Conservation (phyloP, 2,329 filamentous ascomycete genomes). For the Neofusicoccum sp. region DNA sequence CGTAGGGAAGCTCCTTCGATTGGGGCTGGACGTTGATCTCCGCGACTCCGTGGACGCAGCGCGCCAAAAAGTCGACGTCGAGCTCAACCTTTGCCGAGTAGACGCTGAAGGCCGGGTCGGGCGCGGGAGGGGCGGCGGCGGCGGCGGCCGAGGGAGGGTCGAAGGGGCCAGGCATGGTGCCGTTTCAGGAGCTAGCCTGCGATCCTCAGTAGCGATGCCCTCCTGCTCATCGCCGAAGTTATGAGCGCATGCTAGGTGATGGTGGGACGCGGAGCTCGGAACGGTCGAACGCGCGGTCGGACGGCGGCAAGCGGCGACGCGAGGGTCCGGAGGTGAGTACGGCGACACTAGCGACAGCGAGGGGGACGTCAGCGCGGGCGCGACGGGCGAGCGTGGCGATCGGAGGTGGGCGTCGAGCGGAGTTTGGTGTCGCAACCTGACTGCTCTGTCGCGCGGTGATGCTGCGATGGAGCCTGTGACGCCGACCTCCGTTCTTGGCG, state of each 20-base stretch:
- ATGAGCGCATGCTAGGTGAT: conserved; percentile 19
- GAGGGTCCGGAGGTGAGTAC: not conserved
- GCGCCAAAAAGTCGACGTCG: conserved; percentile 81
- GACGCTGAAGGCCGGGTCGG: conserved; percentile 54
- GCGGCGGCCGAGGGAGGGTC: conserved; percentile 34
- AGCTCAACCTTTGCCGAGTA: conserved; percentile 86
- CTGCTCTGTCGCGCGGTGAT: conserved; percentile 7
- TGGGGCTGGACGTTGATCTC: conserved; percentile 77
- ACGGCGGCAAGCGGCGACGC: not conserved
- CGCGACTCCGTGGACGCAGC: conserved; percentile 74
- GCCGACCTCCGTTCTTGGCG: conserved; percentile 9
- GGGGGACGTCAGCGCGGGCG: not conserved
- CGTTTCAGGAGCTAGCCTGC: conserved; percentile 20
- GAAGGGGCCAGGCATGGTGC: conserved; percentile 27
- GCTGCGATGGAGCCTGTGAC: conserved; percentile 19
- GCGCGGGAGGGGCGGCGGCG: conserved; percentile 3
- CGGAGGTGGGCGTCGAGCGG: not conserved
- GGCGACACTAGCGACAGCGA: not conserved
- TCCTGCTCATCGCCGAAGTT: conserved; percentile 21
- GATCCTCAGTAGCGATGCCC: conserved; percentile 12
- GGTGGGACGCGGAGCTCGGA: conserved; percentile 14
- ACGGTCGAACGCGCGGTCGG: conserved; percentile 17
- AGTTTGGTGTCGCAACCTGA: conserved; percentile 9
- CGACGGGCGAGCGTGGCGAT: not conserved
- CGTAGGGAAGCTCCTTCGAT: conserved; percentile 55